Conservation (phyloP, 2,329 filamentous ascomycete genomes). For the Davidsoniella eucalypti region DNA sequence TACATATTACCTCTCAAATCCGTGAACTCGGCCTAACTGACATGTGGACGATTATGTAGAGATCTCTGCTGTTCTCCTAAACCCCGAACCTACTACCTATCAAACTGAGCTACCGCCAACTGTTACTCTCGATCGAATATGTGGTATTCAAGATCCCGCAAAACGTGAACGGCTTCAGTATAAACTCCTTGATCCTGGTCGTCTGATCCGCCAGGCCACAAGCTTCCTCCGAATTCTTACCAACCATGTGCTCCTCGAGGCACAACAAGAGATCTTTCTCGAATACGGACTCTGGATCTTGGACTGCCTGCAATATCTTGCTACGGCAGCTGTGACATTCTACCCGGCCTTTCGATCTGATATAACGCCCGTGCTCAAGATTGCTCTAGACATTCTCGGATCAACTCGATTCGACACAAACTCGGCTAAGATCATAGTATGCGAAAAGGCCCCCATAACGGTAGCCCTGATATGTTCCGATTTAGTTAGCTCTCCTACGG, state of each 20-base stretch:
- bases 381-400: conserved; percentile 21
- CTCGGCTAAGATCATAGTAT: conserved; percentile 3
- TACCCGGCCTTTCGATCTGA: conserved; percentile 18
- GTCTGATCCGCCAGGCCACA: conserved; percentile 30
- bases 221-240: conserved; percentile 29
- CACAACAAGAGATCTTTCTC: conserved; percentile 17
- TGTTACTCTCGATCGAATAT: conserved; percentile 22
- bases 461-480: conserved; percentile 28
- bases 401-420: conserved; percentile 9
- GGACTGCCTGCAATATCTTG: conserved; percentile 30
- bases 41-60: conserved; percentile 1
- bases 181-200: conserved; percentile 22
- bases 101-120: conserved; percentile 24
- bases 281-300: conserved; percentile 32
- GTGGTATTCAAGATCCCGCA: conserved; percentile 14
- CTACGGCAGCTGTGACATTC: conserved; percentile 25
- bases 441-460: conserved; percentile 14
- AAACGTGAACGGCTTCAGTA: conserved; percentile 23
- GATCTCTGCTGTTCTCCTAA: conserved; percentile 11
- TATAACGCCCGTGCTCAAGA: conserved; percentile 23
- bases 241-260: conserved; percentile 23
- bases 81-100: conserved; percentile 4
- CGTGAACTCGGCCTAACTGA: conserved; percentile 2
- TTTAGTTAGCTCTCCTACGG: conserved; percentile 20
- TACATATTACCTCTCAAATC: background rate